phyloP scores from a whole-genome alignment of 768 basidiomycete genomes.

The Fomitopsis pulvina region DNA sequence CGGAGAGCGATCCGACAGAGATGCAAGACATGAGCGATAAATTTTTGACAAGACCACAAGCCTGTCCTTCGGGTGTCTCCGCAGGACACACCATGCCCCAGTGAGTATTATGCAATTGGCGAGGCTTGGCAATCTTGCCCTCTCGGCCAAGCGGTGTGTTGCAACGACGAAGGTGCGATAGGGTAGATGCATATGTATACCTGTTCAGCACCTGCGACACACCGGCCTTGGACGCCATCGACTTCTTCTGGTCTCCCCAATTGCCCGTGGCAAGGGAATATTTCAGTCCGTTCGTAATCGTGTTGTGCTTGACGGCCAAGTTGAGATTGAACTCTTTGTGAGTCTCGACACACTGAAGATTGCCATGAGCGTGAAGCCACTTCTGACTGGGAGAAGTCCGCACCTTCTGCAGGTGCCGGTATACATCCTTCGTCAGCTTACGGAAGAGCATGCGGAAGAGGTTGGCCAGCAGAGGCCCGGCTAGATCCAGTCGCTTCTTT shows the following conservation, averaged over 20 bases:
- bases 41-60: slow-evolving; percentile 98
- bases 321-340: slow-evolving; percentile 92
- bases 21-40: slow-evolving; percentile 96
- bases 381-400: slow-evolving; percentile 7
- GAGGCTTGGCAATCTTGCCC: slow-evolving; percentile 98
- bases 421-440: slow-evolving; percentile 95
- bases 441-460: slow-evolving; percentile 97
- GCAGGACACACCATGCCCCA: slow-evolving; percentile 99
- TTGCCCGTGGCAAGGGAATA: slow-evolving; percentile 98
- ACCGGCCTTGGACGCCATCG: slow-evolving; percentile 95
- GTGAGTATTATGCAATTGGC: slow-evolving; percentile 97
- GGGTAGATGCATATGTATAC: slow-evolving; percentile 96
- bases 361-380: neutral
- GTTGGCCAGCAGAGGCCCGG: slow-evolving; percentile 93
- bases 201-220: slow-evolving; percentile 98
- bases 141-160: slow-evolving; percentile 98
- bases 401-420: slow-evolving; percentile 95
- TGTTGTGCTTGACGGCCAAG: slow-evolving; percentile 90
- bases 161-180: slow-evolving; percentile 95
- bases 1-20: slow-evolving; percentile 93
- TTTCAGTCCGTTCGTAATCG: slow-evolving; percentile 96
- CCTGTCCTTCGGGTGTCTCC: slow-evolving; percentile 99
- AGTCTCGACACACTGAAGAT: slow-evolving; percentile 83
- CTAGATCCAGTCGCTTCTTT: slow-evolving; percentile 94
- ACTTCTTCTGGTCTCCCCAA: slow-evolving; percentile 99